These are phyloP conservation scores for Pulveroboletus sp. DNA, from an alignment of 768 basidiomycete species.

Conservation along the genomic window DNA sequence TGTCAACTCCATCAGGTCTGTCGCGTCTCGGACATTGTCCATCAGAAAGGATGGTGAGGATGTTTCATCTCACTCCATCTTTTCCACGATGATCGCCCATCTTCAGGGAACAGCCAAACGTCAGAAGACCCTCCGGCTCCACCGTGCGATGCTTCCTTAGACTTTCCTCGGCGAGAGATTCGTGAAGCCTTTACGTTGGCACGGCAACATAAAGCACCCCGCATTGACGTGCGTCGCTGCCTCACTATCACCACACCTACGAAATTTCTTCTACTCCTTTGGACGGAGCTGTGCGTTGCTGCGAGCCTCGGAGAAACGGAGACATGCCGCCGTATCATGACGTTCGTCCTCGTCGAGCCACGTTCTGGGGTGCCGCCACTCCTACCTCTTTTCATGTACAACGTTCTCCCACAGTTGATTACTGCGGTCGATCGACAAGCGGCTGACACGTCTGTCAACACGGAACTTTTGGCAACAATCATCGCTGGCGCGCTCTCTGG, in stretches of 20 bases:
- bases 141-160: conserved; percentile 40
- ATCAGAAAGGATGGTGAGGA: conserved; percentile 36
- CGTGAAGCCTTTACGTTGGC: conserved; percentile 54
- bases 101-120: conserved; percentile 16
- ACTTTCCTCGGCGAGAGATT: conserved; percentile 55
- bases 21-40: conserved; percentile 39
- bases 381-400: conserved; percentile 69
- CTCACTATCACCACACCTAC: conserved; percentile 55
- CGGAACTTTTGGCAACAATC: conserved; percentile 63
- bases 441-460: conserved; percentile 45
- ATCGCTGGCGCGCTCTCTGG: conserved; percentile 63
- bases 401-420: conserved; percentile 61
- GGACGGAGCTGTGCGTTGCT: conserved; percentile 56
- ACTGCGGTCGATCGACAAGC: conserved; percentile 46
- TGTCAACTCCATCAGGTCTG: conserved; percentile 36
- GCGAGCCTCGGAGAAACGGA: conserved; percentile 60
- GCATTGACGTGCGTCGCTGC: conserved; percentile 63
- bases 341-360: conserved; percentile 64
- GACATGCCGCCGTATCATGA: conserved; percentile 58
- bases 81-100: background rate
- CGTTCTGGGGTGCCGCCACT: conserved; percentile 55
- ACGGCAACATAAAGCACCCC: conserved; percentile 58
- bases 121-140: conserved; percentile 16
- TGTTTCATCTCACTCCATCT: background rate
- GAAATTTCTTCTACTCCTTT: conserved; percentile 62